Percentiles rank a stretch among this genome's conserved stretches.
Evolutionary conservation across 306 rosid genomes (phyloP).

Genomic region (Pyrus bretschneideri): DNA sequence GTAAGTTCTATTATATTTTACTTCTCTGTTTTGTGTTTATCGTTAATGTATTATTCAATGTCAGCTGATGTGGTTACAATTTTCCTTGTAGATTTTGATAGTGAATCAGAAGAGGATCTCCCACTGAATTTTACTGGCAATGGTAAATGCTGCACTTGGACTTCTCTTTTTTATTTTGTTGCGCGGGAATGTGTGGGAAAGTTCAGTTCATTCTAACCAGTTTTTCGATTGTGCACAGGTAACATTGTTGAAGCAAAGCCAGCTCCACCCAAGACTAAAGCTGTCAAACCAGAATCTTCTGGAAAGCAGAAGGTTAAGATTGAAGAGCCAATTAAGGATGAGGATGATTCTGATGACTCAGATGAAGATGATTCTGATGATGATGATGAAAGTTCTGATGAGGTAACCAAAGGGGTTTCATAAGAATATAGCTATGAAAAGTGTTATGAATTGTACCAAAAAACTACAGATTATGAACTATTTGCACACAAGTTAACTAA

Average conservation of each 20-base stretch:
- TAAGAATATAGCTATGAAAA: not conserved
- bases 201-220: not conserved
- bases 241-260: slow-evolving; percentile 6
- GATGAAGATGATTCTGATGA: slow-evolving; percentile 23
- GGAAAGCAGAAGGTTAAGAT: slow-evolving; percentile 48
- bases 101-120: slow-evolving; percentile 24
- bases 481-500: not conserved
- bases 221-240: slow-evolving; percentile 26
- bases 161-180: not conserved
- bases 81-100: slow-evolving; percentile 20
- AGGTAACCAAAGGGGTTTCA: not conserved
- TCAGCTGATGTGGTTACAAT: not conserved
- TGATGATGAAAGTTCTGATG: not conserved
- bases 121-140: slow-evolving; percentile 29
- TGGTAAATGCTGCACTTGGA: slow-evolving; percentile 34
- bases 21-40: not conserved
- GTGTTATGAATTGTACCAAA: not conserved
- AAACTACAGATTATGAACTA: not conserved
- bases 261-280: slow-evolving; percentile 22
- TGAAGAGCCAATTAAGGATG: slow-evolving; percentile 49
- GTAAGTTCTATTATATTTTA: slow-evolving; percentile 9
- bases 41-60: not conserved
- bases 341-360: slow-evolving; percentile 36
- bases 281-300: slow-evolving; percentile 28
- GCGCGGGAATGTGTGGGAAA: not conserved